Percentiles rank a stretch among this genome's conserved stretches.
Evolutionary conservation across 2,329 filamentous ascomycete species (phyloP).

Genomic region (Clarireedia sp.): DNA sequence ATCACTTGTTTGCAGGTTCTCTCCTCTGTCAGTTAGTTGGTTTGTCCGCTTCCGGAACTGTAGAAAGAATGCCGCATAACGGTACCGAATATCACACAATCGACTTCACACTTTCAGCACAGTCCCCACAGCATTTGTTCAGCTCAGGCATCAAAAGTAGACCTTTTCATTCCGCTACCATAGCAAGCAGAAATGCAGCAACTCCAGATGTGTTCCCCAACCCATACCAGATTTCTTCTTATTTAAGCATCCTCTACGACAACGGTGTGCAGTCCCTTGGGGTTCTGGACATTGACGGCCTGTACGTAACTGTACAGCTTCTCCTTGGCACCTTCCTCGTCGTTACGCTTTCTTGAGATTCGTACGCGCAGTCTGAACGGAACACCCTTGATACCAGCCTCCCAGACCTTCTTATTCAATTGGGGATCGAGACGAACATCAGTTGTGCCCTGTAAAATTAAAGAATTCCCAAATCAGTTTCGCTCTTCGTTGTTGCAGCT

Average conservation of each 20-base stretch:
- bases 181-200: slow-evolving; percentile 26
- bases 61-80: too few relatives aligned
- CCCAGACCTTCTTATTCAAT: slow-evolving; percentile 99
- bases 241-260: slow-evolving; percentile 65
- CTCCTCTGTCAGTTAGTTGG: too few relatives aligned
- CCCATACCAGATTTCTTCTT: slow-evolving; percentile 15
- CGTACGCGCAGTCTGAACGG: slow-evolving; percentile 95
- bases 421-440: slow-evolving; percentile 98
- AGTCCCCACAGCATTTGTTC: slow-evolving; percentile 1
- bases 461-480: slow-evolving; percentile 14
- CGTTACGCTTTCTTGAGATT: slow-evolving; percentile 99
- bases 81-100: slow-evolving; percentile 1
- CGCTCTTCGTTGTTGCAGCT: not conserved
- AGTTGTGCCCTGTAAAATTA: slow-evolving; percentile 65
- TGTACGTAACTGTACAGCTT: slow-evolving; percentile 99
- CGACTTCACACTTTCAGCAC: slow-evolving; percentile 8
- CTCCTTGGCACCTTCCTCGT: slow-evolving; percentile 99
- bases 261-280: slow-evolving; percentile 92
- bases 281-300: slow-evolving; percentile 98
- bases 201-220: slow-evolving; percentile 21
- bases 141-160: slow-evolving; percentile 15
- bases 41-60: too few relatives aligned
- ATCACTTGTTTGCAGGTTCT: too few relatives aligned
- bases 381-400: slow-evolving; percentile 97
- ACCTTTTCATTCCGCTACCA: slow-evolving; percentile 29